Percentiles rank a stretch among this genome's conserved stretches.
phyloP scores from a whole-genome alignment of 2,329 filamentous ascomycete species.

The Alternaria arbusti region DNA sequence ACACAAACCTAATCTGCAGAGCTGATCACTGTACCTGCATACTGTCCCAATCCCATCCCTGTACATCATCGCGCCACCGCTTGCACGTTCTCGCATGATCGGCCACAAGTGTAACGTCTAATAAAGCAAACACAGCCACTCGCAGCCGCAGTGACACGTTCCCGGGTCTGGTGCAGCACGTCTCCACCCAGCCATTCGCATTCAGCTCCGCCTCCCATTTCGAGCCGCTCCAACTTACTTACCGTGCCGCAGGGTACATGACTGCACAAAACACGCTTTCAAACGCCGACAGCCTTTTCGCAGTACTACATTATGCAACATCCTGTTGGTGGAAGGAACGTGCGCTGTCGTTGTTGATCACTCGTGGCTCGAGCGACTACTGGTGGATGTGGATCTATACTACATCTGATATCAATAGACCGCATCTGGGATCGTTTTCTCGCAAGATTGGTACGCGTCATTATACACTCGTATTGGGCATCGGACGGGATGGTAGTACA shows the following conservation, averaged over 20 bases:
- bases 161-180: background rate
- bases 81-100: background rate
- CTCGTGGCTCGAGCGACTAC: background rate
- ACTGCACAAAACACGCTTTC: background rate
- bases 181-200: background rate
- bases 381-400: background rate
- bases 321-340: background rate
- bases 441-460: background rate
- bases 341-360: background rate
- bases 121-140: background rate
- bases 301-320: background rate
- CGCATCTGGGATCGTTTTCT: background rate
- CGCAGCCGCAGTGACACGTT: background rate
- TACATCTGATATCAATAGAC: background rate
- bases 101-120: background rate
- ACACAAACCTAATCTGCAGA: background rate
- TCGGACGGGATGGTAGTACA: background rate
- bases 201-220: background rate
- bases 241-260: background rate
- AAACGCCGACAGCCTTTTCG: background rate
- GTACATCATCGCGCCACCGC: background rate
- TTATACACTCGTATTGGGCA: background rate
- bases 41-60: background rate
- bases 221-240: background rate
- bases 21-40: background rate